A percentile compares a stretch with the other conserved stretches of the same genome.
phyloP scores from a whole-genome alignment of 768 basidiomycete genomes.

The Suillus weaverae region DNA sequence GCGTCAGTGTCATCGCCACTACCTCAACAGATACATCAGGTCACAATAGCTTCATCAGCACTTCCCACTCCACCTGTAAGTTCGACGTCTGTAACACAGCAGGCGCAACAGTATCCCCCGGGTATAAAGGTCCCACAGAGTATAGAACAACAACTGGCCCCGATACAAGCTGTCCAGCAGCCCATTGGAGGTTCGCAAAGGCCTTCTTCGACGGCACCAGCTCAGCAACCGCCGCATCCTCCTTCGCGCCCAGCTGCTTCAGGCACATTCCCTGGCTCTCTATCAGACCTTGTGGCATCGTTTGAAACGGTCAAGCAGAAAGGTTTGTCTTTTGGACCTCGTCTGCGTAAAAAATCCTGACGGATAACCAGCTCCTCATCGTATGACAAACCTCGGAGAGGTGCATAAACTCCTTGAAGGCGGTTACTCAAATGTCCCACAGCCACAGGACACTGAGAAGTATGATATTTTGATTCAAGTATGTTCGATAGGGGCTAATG shows the following conservation, averaged over 20 bases:
- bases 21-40: slow-evolving; percentile 49
- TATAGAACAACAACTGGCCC: slow-evolving; percentile 37
- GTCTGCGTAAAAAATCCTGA: not conserved
- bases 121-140: slow-evolving; percentile 59
- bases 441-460: slow-evolving; percentile 96
- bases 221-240: slow-evolving; percentile 38
- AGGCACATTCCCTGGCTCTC: slow-evolving; percentile 71
- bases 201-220: slow-evolving; percentile 53
- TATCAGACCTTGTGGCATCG: slow-evolving; percentile 91
- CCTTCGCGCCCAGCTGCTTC: slow-evolving; percentile 41
- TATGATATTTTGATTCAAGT: slow-evolving; percentile 42
- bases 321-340: slow-evolving; percentile 48
- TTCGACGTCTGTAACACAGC: slow-evolving; percentile 33
- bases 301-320: slow-evolving; percentile 98
- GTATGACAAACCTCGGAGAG: slow-evolving; percentile 84
- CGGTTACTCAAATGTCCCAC: slow-evolving; percentile 85
- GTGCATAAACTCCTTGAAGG: slow-evolving; percentile 93
- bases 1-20: slow-evolving; percentile 46
- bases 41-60: slow-evolving; percentile 11
- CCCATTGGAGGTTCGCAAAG: slow-evolving; percentile 45
- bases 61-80: slow-evolving; percentile 18
- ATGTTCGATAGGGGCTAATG: slow-evolving; percentile 11
- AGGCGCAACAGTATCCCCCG: slow-evolving; percentile 61
- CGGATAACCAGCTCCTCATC: slow-evolving; percentile 57
- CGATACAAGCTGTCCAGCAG: slow-evolving; percentile 27